Evolutionary conservation across 1,139 yeast genomes (phyloP).

Genomic region (Candida glucosophila): DNA sequence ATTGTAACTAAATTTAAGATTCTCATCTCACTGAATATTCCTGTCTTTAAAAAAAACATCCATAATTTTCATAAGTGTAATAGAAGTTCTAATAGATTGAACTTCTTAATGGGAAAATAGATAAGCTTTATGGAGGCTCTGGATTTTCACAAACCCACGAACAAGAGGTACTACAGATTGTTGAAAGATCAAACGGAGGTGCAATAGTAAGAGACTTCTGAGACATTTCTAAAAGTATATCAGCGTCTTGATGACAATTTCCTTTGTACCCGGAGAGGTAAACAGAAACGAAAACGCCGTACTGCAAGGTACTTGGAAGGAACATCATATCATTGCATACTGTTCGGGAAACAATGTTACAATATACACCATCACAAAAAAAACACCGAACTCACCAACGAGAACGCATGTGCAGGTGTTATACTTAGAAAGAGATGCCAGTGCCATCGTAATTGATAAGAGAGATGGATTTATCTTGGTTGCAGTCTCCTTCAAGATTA

Average conservation of each 20-base stretch:
- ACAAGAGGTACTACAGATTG: too few species aligned
- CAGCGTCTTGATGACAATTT: slow-evolving; percentile 60
- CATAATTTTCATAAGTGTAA: too few species aligned
- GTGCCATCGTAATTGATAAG: slow-evolving; percentile 56
- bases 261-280: slow-evolving; percentile 83
- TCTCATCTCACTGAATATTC: too few species aligned
- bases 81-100: too few species aligned
- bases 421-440: slow-evolving; percentile 60
- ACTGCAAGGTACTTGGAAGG: slow-evolving; percentile 61
- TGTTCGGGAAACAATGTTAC: slow-evolving; percentile 87
- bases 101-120: too few species aligned
- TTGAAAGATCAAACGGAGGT: not conserved
- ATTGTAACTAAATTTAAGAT: too few species aligned
- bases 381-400: slow-evolving; percentile 10
- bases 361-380: slow-evolving; percentile 36
- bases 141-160: too few species aligned
- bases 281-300: slow-evolving; percentile 48
- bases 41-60: too few species aligned
- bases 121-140: too few species aligned
- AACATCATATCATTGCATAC: slow-evolving; percentile 58
- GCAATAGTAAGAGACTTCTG: too few species aligned
- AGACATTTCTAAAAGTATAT: too few species aligned
- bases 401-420: slow-evolving; percentile 60
- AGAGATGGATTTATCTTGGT: slow-evolving; percentile 51
- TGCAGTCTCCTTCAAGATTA: slow-evolving; percentile 22